Percentiles rank a stretch among this genome's conserved stretches.
These are phyloP conservation scores for Puccinia coronata DNA, from an alignment of 1,284 basidiomycete genomes.

Conservation along the genomic window DNA sequence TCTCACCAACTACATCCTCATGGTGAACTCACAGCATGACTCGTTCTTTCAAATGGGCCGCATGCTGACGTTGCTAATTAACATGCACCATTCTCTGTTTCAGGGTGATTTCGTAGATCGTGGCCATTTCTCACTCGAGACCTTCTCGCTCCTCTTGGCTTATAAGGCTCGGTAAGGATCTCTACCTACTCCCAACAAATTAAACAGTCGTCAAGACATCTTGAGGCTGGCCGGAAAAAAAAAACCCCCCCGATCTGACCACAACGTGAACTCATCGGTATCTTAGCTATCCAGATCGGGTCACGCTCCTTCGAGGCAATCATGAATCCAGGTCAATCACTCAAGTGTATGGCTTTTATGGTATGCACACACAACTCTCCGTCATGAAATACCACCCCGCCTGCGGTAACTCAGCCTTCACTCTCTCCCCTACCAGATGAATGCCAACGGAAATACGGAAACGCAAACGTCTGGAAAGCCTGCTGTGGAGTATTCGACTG, in stretches of 20 bases:
- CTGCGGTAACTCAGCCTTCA: too few relatives aligned
- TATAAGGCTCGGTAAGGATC: constrained; percentile 77
- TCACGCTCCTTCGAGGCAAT: constrained; percentile 87
- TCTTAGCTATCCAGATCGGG: constrained; percentile 81
- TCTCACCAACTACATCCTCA: constrained; percentile 93
- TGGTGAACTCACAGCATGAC: too few relatives aligned
- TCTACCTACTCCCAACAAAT: too few relatives aligned
- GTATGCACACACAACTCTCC: constrained; percentile 62
- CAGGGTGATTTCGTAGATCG: constrained; percentile 97
- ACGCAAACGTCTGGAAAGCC: constrained; percentile 88
- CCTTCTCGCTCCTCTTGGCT: constrained; percentile 81
- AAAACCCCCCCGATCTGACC: neutral
- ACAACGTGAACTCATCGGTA: neutral
- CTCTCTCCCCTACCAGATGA: constrained; percentile 69
- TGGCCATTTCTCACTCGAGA: constrained; percentile 95
- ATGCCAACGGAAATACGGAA: constrained; percentile 94
- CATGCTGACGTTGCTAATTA: too few relatives aligned
- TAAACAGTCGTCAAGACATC: too few relatives aligned
- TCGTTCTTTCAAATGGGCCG: too few relatives aligned
- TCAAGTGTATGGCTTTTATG: constrained; percentile 97
- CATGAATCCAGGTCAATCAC: constrained; percentile 96
- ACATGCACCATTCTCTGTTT: constrained; percentile 5
- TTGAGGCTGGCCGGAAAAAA: too few relatives aligned
- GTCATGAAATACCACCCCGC: too few relatives aligned
- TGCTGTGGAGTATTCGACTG: constrained; percentile 95